phyloP scores from a whole-genome alignment of 2,329 filamentous ascomycete genomes.

The Xylaria sp. region DNA sequence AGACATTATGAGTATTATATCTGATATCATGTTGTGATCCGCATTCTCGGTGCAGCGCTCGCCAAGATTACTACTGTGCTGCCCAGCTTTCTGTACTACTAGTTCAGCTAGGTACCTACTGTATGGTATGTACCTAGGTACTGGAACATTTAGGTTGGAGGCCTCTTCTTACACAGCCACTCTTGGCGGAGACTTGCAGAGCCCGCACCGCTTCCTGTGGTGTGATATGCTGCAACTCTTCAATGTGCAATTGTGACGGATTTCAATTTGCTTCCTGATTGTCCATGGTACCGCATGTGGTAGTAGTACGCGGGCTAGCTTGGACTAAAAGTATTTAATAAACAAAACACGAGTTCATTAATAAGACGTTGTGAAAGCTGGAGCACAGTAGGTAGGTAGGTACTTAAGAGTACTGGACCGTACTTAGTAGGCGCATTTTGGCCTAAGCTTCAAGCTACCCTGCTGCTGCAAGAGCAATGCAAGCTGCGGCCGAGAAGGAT shows the following conservation, averaged over 20 bases:
- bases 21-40: not conserved
- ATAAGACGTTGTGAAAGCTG: too few species aligned
- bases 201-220: not conserved
- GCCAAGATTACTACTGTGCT: not conserved
- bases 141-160: conserved; percentile 12
- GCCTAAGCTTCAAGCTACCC: conserved; percentile 26
- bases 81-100: conserved; percentile 13
- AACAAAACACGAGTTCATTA: too few species aligned
- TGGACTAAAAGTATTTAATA: too few species aligned
- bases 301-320: too few species aligned
- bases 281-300: too few species aligned
- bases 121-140: too few species aligned
- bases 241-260: conserved; percentile 12
- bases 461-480: not conserved
- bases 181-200: conserved; percentile 27
- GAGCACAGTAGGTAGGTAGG: too few species aligned
- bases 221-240: not conserved
- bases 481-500: not conserved
- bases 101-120: too few species aligned
- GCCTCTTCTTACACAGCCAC: conserved; percentile 35
- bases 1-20: too few species aligned
- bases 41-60: not conserved
- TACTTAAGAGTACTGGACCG: too few species aligned
- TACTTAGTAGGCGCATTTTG: too few species aligned
- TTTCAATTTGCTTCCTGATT: not conserved